Evolutionary conservation across 2,329 filamentous ascomycete species (phyloP).

Genomic region (Clarireedia hainanense): DNA sequence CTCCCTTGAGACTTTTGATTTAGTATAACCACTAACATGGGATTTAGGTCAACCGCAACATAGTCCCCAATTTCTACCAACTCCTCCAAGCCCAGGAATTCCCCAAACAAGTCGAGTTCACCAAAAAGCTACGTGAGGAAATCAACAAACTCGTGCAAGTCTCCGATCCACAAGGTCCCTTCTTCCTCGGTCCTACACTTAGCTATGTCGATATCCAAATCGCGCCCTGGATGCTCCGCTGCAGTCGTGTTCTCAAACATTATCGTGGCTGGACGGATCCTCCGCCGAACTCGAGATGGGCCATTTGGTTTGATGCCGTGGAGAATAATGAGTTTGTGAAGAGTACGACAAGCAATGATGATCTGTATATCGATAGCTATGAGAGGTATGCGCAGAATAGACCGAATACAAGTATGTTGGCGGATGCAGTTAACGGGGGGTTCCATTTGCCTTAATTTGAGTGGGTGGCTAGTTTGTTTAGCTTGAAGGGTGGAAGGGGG

Average conservation of each 20-base stretch:
- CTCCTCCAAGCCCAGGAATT: constrained; percentile 59
- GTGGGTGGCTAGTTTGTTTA: no score
- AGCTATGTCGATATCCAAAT: constrained; percentile 34
- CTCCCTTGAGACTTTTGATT: not conserved
- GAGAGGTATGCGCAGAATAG: constrained; percentile 59
- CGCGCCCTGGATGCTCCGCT: constrained; percentile 34
- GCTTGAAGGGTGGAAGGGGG: no score
- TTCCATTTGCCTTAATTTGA: constrained; percentile 24
- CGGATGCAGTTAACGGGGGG: constrained; percentile 51
- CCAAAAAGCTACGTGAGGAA: constrained; percentile 54
- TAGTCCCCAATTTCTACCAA: constrained; percentile 70
- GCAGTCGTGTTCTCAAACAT: constrained; percentile 31
- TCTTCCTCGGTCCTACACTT: constrained; percentile 30
- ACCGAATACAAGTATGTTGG: constrained; percentile 48
- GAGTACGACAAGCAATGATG: constrained; percentile 33
- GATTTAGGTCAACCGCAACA: constrained; percentile 60
- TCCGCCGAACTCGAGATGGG: constrained; percentile 30
- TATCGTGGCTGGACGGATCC: constrained; percentile 34
- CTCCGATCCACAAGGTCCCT: constrained; percentile 28
- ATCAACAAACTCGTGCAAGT: constrained; percentile 42
- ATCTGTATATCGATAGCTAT: constrained; percentile 62
- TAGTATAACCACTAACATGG: not conserved
- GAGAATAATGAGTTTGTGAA: constrained; percentile 32
- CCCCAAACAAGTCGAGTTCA: constrained; percentile 48
- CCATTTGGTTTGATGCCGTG: constrained; percentile 31